Percentiles rank a stretch among this genome's conserved stretches.
phyloP scores from a whole-genome alignment of 305 asterid species.

The Stenogyne calaminthoides region DNA sequence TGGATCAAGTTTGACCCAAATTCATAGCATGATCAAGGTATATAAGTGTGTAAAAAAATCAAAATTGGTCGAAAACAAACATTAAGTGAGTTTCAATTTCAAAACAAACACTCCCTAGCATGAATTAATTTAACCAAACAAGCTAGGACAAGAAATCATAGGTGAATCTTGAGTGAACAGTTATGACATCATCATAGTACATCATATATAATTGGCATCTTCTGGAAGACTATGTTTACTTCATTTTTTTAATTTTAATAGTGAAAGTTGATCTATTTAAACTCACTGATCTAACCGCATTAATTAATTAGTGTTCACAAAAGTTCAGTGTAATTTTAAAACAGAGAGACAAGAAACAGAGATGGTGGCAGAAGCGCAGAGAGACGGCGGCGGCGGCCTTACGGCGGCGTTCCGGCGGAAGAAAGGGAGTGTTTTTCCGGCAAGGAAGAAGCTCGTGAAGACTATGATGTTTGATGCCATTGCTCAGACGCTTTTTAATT shows the following conservation, averaged over 20 bases:
- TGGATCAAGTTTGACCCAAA: too few species aligned
- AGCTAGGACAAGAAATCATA: background rate
- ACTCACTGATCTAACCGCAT: background rate
- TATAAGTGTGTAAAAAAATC: too few species aligned
- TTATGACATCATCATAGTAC: conserved; percentile 1
- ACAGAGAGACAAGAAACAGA: background rate
- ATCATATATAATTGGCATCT: background rate
- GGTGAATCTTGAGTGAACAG: background rate
- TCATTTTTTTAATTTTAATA: background rate
- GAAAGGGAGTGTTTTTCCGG: conserved; percentile 45
- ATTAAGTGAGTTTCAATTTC: background rate
- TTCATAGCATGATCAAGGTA: too few species aligned
- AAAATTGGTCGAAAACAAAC: too few species aligned
- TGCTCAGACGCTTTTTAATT: background rate
- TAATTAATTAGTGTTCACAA: background rate
- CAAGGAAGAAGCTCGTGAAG: conserved; percentile 42
- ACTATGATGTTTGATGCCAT: conserved; percentile 33
- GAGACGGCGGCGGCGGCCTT: background rate
- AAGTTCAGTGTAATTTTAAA: background rate
- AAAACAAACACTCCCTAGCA: background rate
- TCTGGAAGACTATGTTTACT: conserved; percentile 4
- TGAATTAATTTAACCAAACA: background rate
- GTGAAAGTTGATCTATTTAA: conserved; percentile 6
- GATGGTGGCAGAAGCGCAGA: conserved; percentile 33
- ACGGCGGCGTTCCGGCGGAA: conserved; percentile 20